Evolutionary conservation across 1,139 yeast species (phyloP), one percentile per base, ranked within the genome.

Genomic region (Protomyces arabidopsidicola): DNA sequence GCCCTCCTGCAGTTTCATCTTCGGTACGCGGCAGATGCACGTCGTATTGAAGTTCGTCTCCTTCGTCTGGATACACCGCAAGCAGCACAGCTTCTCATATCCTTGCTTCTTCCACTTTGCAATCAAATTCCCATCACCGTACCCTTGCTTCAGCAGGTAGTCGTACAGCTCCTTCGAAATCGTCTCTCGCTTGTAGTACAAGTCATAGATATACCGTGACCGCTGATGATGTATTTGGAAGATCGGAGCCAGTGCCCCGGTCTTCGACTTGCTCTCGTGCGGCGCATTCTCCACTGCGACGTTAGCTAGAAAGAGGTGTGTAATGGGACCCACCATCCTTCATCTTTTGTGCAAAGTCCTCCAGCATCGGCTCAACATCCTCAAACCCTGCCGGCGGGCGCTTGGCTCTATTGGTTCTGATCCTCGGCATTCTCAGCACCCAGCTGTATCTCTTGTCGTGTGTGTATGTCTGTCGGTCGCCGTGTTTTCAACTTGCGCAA

Each of bases 1-100:
- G 69, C 78, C 78, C 27, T 74, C 70, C 8, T 71, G 65, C 57
- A 77, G 68, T 54, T 72, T 79, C 2, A 81, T 79, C 69, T 84
- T 81, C 0, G 97, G 96, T 1, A 90, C 97, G 64, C 97, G 77
- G 71, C 97, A 90, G 22, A 90, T 83, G 75, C 97, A 90, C 0
- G 91, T 80, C 4, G 83, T 81, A 38, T 64, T 65, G 65, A 69
- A 70, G 31, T 69, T 70, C 27, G 68, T 69, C 60, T 69, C 71
- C 53, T 75, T 76, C n/a, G 80, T 78, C 70, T 84, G 84, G 50
- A 90, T 88, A 72, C 98, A 90, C 68, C 83, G 81, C 67, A 90
- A 75, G 72, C 98, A 90, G 71, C 98, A 90, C 63, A 90, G 76
- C 66, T 86, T 82, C 72, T 90, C 97, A 74, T 90, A 90, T 8